Evolutionary conservation across 768 basidiomycete species (phyloP).

Genomic region (Agaricus bisporus): DNA sequence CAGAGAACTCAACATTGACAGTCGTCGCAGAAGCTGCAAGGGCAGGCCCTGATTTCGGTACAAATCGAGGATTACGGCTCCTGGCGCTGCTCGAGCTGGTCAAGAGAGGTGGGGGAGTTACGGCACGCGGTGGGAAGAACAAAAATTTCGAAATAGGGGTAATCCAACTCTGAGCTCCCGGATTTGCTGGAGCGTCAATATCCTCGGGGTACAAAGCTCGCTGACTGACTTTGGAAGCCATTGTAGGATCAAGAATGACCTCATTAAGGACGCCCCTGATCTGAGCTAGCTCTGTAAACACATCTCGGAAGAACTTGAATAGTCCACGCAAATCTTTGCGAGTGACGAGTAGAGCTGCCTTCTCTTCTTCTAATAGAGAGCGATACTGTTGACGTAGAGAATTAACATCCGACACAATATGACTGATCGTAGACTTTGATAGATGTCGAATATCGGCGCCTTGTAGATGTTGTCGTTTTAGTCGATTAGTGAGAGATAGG

Average conservation of each 20-base stretch:
- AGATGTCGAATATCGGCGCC: constrained; percentile 85
- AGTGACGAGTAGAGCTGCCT: constrained; percentile 51
- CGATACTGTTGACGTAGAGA: constrained; percentile 73
- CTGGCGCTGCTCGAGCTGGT: constrained; percentile 20
- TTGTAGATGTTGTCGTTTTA: constrained; percentile 85
- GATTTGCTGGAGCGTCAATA: constrained; percentile 42
- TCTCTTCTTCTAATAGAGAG: constrained; percentile 68
- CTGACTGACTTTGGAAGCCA: constrained; percentile 69
- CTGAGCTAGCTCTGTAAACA: constrained; percentile 76
- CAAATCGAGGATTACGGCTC: constrained; percentile 36
- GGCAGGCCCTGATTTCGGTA: constrained; percentile 79
- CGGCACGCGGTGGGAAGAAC: constrained; percentile 35
- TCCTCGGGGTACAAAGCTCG: constrained; percentile 36
- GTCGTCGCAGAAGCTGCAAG: constrained; percentile 85
- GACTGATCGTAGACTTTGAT: constrained; percentile 73
- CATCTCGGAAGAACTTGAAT: constrained; percentile 81
- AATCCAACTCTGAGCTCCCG: constrained; percentile 65
- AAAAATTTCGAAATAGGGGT: constrained; percentile 73
- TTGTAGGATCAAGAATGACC: constrained; percentile 79
- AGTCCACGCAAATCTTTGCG: constrained; percentile 78
- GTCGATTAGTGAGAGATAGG: constrained; percentile 77
- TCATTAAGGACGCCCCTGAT: constrained; percentile 83
- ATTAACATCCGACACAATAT: constrained; percentile 64
- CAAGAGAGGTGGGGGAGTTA: constrained; percentile 12
- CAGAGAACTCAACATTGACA: constrained; percentile 94